phyloP scores from a whole-genome alignment of 169 alveolate genomes.

The Toxoplasma gondii region DNA sequence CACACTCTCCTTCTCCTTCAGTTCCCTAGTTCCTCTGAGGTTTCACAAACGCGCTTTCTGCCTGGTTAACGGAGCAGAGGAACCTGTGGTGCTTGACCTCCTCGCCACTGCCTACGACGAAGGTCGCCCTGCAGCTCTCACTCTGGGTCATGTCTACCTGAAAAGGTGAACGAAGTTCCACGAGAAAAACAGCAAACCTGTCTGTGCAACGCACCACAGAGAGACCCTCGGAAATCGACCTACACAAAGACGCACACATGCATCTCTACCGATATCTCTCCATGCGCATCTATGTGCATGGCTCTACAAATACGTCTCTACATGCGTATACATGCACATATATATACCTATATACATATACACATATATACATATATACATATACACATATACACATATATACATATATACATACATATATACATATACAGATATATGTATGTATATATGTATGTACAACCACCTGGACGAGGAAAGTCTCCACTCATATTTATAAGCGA shows the following conservation, averaged over 20 bases:
- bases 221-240: no score
- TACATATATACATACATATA: background rate
- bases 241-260: no score
- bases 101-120: background rate
- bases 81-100: constrained; percentile 21
- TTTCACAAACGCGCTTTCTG: constrained; percentile 5
- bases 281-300: background rate
- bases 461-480: background rate
- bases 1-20: background rate
- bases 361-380: no score
- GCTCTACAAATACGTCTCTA: background rate
- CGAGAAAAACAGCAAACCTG: background rate
- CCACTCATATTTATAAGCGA: background rate
- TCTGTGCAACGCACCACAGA: background rate
- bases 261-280: no score
- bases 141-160: constrained; percentile 30
- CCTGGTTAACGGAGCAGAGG: background rate
- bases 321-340: background rate
- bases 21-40: background rate
- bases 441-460: background rate
- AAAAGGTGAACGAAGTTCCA: background rate
- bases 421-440: background rate
- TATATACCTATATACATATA: no score
- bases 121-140: background rate
- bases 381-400: background rate